Evolutionary conservation across 164 flowering plant genomes (phyloP).

Genomic region (Aristolochia fimbriata): DNA sequence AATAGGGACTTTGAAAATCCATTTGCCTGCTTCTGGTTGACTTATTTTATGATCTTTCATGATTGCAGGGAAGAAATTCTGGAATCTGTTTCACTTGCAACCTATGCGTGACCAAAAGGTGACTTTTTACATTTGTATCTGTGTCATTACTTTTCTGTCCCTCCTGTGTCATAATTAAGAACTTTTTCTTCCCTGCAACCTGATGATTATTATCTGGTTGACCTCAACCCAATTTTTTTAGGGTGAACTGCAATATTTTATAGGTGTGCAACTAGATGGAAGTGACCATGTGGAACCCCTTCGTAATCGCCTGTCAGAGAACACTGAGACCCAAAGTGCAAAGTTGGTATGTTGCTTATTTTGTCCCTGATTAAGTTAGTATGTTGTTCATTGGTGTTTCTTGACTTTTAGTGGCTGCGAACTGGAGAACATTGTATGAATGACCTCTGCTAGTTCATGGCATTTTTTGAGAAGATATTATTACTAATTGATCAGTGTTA

Average conservation of each 20-base stretch:
- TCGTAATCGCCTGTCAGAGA: conserved; percentile 74
- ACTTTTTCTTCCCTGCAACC: too few relatives aligned
- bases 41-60: conserved; percentile 4
- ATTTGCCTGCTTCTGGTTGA: too few relatives aligned
- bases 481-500: too few relatives aligned
- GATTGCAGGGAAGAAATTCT: conserved; percentile 83
- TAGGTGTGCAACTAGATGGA: conserved; percentile 98
- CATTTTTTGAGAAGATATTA: too few relatives aligned
- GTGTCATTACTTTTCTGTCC: conserved; percentile 1
- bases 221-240: conserved; percentile 18
- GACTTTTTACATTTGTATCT: neutral
- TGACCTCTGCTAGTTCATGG: too few relatives aligned
- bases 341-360: conserved; percentile 42
- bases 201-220: neutral
- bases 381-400: neutral
- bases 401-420: neutral
- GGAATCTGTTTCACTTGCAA: conserved; percentile 97
- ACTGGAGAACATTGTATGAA: too few relatives aligned
- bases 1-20: neutral
- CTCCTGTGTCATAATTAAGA: neutral
- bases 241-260: conserved; percentile 98
- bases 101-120: conserved; percentile 99
- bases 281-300: conserved; percentile 93
- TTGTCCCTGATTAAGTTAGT: neutral
- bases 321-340: conserved; percentile 62